These are phyloP conservation scores for Rhizoctonia solani DNA, from an alignment of 1,284 basidiomycete species.

Conservation along the genomic window DNA sequence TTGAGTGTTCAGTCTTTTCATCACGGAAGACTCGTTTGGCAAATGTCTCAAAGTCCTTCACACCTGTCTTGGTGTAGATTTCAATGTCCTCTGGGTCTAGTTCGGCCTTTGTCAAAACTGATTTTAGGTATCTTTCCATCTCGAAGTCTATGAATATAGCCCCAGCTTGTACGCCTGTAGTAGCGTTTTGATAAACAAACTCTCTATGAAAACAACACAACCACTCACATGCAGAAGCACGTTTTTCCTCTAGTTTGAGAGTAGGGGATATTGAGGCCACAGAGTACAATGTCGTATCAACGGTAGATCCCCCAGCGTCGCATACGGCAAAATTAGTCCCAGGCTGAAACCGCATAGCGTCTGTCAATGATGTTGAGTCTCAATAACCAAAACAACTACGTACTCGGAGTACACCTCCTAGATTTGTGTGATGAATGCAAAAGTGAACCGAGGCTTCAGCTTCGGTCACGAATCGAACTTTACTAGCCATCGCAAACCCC, in stretches of 20 bases:
- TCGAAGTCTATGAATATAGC: constrained; percentile 22
- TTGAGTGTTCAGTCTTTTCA: background rate
- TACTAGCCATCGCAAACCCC: background rate
- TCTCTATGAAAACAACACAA: background rate
- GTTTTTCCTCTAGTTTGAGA: constrained; percentile 29
- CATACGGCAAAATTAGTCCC: constrained; percentile 36
- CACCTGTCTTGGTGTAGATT: background rate
- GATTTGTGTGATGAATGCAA: constrained; percentile 34
- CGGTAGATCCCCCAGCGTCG: constrained; percentile 39
- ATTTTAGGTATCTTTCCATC: background rate
- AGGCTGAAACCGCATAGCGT: background rate
- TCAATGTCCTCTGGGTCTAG: background rate
- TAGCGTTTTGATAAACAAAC: background rate
- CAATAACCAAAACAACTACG: no score
- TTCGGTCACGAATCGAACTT: constrained; percentile 36
- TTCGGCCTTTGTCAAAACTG: background rate
- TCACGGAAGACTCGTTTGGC: constrained; percentile 7
- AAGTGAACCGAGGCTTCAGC: constrained; percentile 40
- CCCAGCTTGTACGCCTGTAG: constrained; percentile 26
- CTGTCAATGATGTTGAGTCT: background rate
- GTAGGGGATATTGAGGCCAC: constrained; percentile 4
- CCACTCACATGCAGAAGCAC: constrained; percentile 28
- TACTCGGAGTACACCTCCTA: constrained; percentile 13
- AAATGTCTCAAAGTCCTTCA: constrained; percentile 7
- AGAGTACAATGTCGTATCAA: constrained; percentile 37